Base-by-base conservation (phyloP, 805 yeast genomes). In the Maudiozyma turicensis region DNA sequence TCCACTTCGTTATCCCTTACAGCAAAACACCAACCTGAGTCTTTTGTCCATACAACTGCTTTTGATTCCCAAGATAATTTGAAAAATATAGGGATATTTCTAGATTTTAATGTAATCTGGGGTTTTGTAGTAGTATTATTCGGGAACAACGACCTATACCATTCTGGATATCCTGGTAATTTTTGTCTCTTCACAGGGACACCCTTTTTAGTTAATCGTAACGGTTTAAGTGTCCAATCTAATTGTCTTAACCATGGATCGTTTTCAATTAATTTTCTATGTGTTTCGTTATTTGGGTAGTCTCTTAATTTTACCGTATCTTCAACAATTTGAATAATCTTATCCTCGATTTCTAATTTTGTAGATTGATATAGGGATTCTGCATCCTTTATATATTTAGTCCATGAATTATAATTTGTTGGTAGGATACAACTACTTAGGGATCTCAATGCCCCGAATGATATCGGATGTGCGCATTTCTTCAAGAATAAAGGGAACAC, bases 231-330 rank as follows among this genome's bases (percentile, higher is more conserved):
- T 0, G 80, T 76, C 99, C 99, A 93, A 64, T 93, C 88, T 50
- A 93, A 70, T 64, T 95, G 99, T 2, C 74, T 72, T 39, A 90
- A 70, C 99, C 99, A 95, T 0, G 95, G 95, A 60, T 91, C 97
- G 8, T 73, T 62, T 14, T 66, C 61, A 7, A 58, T 50, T 9
- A 20, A 45, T 33, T 29, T 74, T 72, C 0, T 71, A 67, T 28
- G 33, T 9, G 30, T 37, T 20, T 32, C 30, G 31, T 45, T 42
- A 28, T 40, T 48, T 26, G 44, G 45, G 7, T 69, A 60, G 40
- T 76, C 72, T 43, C 71, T 74, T 40, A 74, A 54, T 3, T 66
- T 59, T 1, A 81, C 78, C 5, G 84, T 75, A 15, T 79, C 80
- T 1, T 78, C 70, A 0, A 89, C 88, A 30, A 89, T 71, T 9